Conservation (phyloP, 2,329 filamentous ascomycete species). For the Calonectria pteridis region DNA sequence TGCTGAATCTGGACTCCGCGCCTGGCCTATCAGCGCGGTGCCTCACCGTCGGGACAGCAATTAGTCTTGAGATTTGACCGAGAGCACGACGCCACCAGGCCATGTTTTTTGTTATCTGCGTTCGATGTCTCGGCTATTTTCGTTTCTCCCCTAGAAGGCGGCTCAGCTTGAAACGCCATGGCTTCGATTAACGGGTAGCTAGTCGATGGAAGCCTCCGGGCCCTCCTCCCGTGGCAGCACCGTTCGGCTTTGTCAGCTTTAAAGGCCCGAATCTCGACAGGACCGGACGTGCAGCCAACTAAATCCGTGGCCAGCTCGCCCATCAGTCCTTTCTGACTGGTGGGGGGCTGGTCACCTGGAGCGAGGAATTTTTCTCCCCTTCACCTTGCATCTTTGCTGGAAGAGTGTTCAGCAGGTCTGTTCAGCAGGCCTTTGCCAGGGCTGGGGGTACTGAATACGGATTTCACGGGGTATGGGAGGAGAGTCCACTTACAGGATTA, state of each 20-base stretch:
- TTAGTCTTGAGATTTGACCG: slow-evolving; percentile 7
- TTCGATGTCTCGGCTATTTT: not conserved
- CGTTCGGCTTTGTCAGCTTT: not conserved
- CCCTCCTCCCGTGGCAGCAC: not conserved
- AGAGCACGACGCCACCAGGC: not conserved
- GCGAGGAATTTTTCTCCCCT: not conserved
- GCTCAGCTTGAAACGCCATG: slow-evolving; percentile 12
- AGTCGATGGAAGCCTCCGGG: not conserved
- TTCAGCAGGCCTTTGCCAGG: not conserved
- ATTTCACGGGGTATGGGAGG: not conserved
- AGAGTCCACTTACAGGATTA: not conserved
- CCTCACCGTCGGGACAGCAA: slow-evolving; percentile 1
- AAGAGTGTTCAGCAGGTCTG: slow-evolving; percentile 9
- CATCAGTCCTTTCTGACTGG: not conserved
- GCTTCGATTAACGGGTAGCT: slow-evolving; percentile 18
- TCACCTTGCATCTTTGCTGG: not conserved
- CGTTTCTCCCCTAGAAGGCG: not conserved
- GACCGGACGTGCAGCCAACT: not conserved
- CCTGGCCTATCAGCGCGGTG: not conserved
- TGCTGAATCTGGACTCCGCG: slow-evolving; percentile 18
- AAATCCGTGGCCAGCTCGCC: not conserved
- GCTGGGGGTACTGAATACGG: not conserved
- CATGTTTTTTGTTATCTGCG: not conserved
- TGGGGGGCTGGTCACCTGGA: slow-evolving; percentile 11
- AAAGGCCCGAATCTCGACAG: not conserved